Evolutionary conservation across 2,329 filamentous ascomycete species (phyloP), one percentile per base, ranked within the genome.

Genomic region (Clarireedia hainanense): DNA sequence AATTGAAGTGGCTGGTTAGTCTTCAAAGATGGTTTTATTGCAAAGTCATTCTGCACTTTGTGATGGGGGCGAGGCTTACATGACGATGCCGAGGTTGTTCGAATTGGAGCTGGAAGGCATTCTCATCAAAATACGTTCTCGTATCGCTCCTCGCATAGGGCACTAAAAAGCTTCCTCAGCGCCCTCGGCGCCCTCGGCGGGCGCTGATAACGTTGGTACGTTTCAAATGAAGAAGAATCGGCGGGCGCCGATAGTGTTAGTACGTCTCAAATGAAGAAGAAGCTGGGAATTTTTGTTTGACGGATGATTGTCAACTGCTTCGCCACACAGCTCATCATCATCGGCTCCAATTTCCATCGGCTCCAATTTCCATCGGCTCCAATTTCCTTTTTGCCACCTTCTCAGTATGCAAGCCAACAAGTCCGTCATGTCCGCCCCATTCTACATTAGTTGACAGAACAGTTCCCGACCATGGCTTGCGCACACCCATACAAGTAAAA

Each of bases 321-420:
- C 50, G 49, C 49, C 50, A 52, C 49, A 34, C 46, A 50, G n/a
- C 14, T 50, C 30, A 47, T 50, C 6, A 37, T 37, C 52, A 37
- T 20, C 24, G 34, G 34, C 9, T 34, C 30, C 27, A 20, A 7
- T 24, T 34, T 42, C 6, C 47, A 20, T 20, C 17, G 17, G 17
- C 17, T 20, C 17, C 17, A 20, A 20, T 20, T 20, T 20, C 17
- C 20, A 20, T 20, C 20, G 20, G 20, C 20, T 20, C 30, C 27
- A 20, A 7, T 24, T 34, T 42, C 6, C 47, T 43, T 26, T 27
- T 20, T 10, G 46, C 26, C 9, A 50, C n/a, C 12, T 34, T 15
- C n/a, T 15, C 34, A 14, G 14, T 34, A 34, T 46, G 42, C 42
- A 26, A 26, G 24, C 42, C 23, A 52, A 12, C 24, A 26, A 50